Conservation (phyloP, 1,284 basidiomycete genomes). For the Hypsizygus ulmarius region DNA sequence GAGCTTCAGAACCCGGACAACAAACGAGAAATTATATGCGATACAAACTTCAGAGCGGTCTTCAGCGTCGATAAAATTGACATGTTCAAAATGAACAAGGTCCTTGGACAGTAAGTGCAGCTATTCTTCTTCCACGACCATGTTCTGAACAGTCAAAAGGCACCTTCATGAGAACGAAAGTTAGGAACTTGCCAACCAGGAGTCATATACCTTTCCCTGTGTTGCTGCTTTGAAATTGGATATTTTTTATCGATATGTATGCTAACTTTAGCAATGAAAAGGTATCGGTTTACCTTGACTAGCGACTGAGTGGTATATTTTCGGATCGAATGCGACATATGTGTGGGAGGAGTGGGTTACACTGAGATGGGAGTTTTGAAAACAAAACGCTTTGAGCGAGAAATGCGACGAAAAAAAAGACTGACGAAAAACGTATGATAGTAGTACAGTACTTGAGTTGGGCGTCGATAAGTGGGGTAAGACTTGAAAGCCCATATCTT, state of each 20-base stretch:
- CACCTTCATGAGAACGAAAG: slow-evolving; percentile 37
- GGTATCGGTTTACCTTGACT: not conserved
- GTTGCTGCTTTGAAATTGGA: not conserved
- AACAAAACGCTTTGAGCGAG: no score
- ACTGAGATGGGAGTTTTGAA: no score
- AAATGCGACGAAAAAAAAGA: no score
- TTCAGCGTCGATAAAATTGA: slow-evolving; percentile 78
- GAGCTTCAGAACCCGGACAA: slow-evolving; percentile 79
- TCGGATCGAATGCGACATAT: no score
- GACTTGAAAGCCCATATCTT: no score
- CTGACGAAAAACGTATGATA: no score
- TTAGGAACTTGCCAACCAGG: slow-evolving; percentile 8
- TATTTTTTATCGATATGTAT: slow-evolving; percentile 13
- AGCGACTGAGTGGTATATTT: no score
- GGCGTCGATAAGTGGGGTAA: no score
- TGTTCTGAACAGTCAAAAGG: slow-evolving; percentile 21
- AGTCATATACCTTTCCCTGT: not conserved
- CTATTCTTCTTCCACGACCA: not conserved
- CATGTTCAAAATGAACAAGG: slow-evolving; percentile 89
- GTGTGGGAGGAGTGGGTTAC: no score
- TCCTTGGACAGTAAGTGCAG: slow-evolving; percentile 67
- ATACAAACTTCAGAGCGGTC: slow-evolving; percentile 62
- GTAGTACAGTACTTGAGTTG: no score
- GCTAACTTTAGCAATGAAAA: slow-evolving; percentile 8
- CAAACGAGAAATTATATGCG: slow-evolving; percentile 80